Conservation (phyloP, 768 basidiomycete species). For the Naganishia onofrii region DNA sequence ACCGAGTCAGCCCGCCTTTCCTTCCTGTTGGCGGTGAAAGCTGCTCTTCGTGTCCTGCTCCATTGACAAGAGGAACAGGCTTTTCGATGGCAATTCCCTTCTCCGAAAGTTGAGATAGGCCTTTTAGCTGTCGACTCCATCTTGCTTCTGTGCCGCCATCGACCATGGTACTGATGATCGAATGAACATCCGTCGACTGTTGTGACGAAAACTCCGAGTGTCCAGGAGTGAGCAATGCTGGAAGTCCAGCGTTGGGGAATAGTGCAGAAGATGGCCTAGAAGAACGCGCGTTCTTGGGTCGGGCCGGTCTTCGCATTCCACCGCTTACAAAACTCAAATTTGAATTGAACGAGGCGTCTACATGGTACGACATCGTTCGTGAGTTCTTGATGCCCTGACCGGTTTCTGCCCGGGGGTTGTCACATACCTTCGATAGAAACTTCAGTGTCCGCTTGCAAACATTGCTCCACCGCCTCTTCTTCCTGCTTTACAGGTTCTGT, state of each 20-base stretch:
- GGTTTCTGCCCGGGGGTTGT: too few relatives aligned
- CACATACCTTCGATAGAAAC: neutral
- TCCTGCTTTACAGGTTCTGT: neutral
- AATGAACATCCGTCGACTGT: slow-evolving; percentile 17
- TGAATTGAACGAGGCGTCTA: slow-evolving; percentile 3
- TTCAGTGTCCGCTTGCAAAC: neutral
- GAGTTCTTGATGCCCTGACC: neutral
- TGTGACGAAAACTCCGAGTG: slow-evolving; percentile 2
- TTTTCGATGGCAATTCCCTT: neutral
- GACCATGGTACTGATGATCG: slow-evolving; percentile 25
- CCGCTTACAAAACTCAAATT: neutral
- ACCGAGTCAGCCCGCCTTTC: neutral
- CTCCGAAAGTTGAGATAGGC: slow-evolving; percentile 1
- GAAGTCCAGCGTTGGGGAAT: neutral
- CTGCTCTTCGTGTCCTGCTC: too few relatives aligned
- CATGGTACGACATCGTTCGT: too few relatives aligned
- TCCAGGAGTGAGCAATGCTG: neutral
- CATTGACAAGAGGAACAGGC: neutral
- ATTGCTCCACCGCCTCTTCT: neutral
- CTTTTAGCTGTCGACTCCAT: slow-evolving; percentile 13
- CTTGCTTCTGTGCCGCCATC: neutral
- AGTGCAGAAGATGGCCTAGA: slow-evolving; percentile 9
- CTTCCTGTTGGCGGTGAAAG: neutral
- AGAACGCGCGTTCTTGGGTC: neutral
- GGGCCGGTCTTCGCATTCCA: neutral